phyloP scores from a whole-genome alignment of 2,329 filamentous ascomycete genomes.

The Aspergillus transmontanensis region DNA sequence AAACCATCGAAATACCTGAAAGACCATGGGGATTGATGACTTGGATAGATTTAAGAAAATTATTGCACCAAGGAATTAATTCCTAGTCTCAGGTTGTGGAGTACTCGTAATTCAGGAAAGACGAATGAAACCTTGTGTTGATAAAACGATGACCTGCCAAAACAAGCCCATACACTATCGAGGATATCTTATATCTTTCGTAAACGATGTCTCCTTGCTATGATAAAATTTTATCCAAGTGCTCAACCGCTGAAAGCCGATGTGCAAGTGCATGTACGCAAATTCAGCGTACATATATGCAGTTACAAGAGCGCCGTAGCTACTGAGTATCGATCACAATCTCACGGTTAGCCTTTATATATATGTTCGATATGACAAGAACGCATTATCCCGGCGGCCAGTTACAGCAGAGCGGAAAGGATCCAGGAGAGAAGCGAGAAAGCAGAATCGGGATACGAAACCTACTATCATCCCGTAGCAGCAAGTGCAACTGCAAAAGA shows the following conservation, averaged over 20 bases:
- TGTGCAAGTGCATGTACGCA: background rate
- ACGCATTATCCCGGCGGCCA: background rate
- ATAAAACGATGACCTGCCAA: background rate
- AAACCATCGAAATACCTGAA: background rate
- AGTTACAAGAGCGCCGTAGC: background rate
- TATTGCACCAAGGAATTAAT: background rate
- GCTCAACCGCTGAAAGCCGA: background rate
- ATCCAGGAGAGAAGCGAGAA: background rate
- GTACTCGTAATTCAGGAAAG: background rate
- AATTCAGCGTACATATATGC: background rate
- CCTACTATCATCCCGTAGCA: background rate
- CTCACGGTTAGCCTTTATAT: background rate
- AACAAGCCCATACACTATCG: background rate
- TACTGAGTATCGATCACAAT: background rate
- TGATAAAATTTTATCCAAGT: background rate
- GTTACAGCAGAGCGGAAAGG: background rate
- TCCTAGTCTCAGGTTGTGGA: background rate
- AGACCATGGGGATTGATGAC: background rate
- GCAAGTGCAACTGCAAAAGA: background rate
- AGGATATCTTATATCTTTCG: background rate
- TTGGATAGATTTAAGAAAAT: too few relatives aligned
- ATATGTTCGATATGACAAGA: background rate
- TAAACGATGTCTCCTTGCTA: background rate
- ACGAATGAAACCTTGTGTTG: background rate
- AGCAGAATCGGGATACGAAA: background rate